Evolutionary conservation across 2,329 filamentous ascomycete species (phyloP).

Genomic region (Claviceps humidiphila): DNA sequence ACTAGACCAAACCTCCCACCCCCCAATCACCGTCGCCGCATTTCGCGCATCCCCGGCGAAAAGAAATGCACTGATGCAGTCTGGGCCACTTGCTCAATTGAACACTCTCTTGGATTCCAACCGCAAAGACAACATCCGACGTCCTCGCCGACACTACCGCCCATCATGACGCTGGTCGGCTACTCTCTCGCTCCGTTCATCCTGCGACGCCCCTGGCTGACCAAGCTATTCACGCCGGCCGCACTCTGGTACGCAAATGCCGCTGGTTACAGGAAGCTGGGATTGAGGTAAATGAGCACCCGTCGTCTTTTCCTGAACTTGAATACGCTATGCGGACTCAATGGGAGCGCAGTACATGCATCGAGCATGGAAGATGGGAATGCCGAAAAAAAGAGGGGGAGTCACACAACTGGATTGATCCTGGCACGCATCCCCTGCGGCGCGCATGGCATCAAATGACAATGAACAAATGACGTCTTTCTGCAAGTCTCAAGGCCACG

Average conservation of each 20-base stretch:
- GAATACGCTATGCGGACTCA: too few species aligned
- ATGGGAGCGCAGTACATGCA: too few species aligned
- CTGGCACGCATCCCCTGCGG: not conserved
- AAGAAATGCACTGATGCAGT: constrained; percentile 1
- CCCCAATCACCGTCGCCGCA: constrained; percentile 19
- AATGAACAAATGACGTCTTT: too few species aligned
- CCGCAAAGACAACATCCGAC: not conserved
- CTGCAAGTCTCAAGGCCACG: not conserved
- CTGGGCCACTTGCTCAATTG: constrained; percentile 6
- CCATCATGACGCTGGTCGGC: constrained; percentile 42
- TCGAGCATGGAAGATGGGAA: not conserved
- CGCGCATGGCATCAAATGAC: not conserved
- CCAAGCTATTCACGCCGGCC: constrained; percentile 61
- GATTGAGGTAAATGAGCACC: constrained; percentile 53
- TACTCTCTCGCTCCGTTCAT: constrained; percentile 63
- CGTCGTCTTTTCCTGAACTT: not conserved
- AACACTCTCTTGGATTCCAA: constrained; percentile 7
- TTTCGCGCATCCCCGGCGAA: constrained; percentile 20
- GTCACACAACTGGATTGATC: too few species aligned
- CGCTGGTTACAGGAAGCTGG: constrained; percentile 84
- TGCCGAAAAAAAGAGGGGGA: not conserved
- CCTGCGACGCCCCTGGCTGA: constrained; percentile 74
- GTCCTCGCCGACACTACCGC: constrained; percentile 14
- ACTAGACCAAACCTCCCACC: constrained; percentile 15
- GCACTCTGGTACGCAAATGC: constrained; percentile 82